phyloP scores from a whole-genome alignment of 352 stramenopile species.

The Globisporangium alternatum region DNA sequence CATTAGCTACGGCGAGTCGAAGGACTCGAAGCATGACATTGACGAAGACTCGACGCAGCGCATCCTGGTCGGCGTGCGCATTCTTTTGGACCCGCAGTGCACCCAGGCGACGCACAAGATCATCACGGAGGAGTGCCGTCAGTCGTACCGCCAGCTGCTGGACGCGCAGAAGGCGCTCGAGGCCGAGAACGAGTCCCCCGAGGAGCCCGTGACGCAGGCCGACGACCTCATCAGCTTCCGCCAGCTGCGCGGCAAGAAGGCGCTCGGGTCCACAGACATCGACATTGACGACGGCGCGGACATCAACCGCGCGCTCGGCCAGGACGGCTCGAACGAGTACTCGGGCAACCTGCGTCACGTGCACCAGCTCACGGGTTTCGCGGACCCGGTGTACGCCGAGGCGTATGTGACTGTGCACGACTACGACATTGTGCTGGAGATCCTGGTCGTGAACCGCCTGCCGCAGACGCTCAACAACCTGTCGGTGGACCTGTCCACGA shows the following conservation, averaged over 20 bases:
- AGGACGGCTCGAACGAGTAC: slow-evolving; percentile 85
- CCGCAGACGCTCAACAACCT: slow-evolving; percentile 98
- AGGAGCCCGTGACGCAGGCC: slow-evolving; percentile 68
- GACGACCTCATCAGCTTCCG: slow-evolving; percentile 98
- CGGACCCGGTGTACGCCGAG: slow-evolving; percentile 99
- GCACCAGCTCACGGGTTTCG: slow-evolving; percentile 99
- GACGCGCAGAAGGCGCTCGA: slow-evolving; percentile 73
- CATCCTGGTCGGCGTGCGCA: slow-evolving; percentile 93
- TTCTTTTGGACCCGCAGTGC: slow-evolving; percentile 91
- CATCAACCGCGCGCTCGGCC: slow-evolving; percentile 93
- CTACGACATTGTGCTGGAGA: slow-evolving; percentile 99
- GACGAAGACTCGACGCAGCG: slow-evolving; percentile 95
- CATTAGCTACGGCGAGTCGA: slow-evolving; percentile 68
- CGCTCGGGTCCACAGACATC: slow-evolving; percentile 92
- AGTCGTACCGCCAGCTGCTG: slow-evolving; percentile 72
- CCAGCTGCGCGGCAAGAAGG: slow-evolving; percentile 92
- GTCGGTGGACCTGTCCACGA: slow-evolving; percentile 98
- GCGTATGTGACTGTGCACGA: slow-evolving; percentile 99
- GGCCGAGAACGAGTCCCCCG: slow-evolving; percentile 50
- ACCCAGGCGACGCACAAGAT: slow-evolving; percentile 63
- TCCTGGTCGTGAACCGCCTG: slow-evolving; percentile 99
- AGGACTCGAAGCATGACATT: slow-evolving; percentile 81
- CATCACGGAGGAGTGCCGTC: slow-evolving; percentile 80
- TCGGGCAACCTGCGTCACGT: slow-evolving; percentile 94
- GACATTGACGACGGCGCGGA: slow-evolving; percentile 98